Base-by-base conservation (phyloP, 192 early-diverging fungal species). In the Entophlyctis helioformis region DNA sequence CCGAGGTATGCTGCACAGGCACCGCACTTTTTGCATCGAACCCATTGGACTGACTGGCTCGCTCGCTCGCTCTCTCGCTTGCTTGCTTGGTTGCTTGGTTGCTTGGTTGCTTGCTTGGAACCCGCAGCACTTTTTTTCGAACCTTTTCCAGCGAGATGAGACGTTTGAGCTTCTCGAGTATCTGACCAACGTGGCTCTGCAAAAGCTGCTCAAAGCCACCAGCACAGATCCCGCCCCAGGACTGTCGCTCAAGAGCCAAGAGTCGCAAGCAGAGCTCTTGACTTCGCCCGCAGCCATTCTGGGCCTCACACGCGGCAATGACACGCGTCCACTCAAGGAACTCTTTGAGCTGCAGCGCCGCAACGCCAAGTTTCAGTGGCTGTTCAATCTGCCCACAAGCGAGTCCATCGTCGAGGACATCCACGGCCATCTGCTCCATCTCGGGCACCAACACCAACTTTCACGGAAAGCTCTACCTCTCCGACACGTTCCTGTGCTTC, bases 61-160 rank as follows among this genome's bases (percentile, higher is more conserved):
- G n/a, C n/a, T n/a, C n/a, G n/a, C n/a, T n/a, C n/a, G n/a, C n/a
- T n/a, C n/a, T n/a, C n/a, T n/a, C n/a, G n/a, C n/a, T n/a, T n/a
- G n/a, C n/a, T n/a, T n/a, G n/a, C n/a, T n/a, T n/a, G n/a, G n/a
- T n/a, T n/a, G n/a, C n/a, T n/a, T n/a, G n/a, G n/a, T n/a, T n/a
- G n/a, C n/a, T n/a, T n/a, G n/a, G n/a, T n/a, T n/a, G n/a, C n/a
- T n/a, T n/a, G n/a, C n/a, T n/a, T n/a, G n/a, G n/a, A n/a, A n/a
- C n/a, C n/a, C n/a, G n/a, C 42, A 84, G 82, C 79, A 89, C 63
- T 63, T 84, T 41, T 90, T 98, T 46, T 84, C 88, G 11, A 98
- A 97, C 53, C 68, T 98, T 39, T 96, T 98, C 62, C 85, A 87
- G 39, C 76, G 96, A 22, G 91, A 98, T 62, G 91, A 98, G 75